Evolutionary conservation across 352 stramenopile genomes (phyloP), one percentile per base, ranked within the genome.

Genomic region (Phytophthora ramorum): DNA sequence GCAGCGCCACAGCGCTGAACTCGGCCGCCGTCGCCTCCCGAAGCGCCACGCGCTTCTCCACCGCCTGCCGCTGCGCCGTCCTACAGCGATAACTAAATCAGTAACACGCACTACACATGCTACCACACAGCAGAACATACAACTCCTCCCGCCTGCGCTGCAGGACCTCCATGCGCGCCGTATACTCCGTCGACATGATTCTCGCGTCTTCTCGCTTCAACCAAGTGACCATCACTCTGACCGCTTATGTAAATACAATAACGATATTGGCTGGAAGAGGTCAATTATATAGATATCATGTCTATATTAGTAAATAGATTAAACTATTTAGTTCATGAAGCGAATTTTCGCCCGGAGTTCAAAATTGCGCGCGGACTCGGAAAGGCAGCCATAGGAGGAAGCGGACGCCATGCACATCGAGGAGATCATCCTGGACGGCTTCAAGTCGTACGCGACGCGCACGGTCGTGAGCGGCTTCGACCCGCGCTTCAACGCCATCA

Each of bases 401-500:
- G 28, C 40, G 8, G 10, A 4, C 1, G 28, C 24, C 47, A 99
- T 99, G 98, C 92, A 98, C 76, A 98, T 99, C 71, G 94, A 99
- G 77, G 96, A 99, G 87, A 98, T 99, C 71, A 98, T 99, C 61
- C 92, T 99, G 64, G 98, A 99, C 76, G 98, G 98, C 12, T 99
- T 99, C 90, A 99, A 99, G 90, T 99, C 96, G 69, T 99, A 99
- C 83, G 98, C 98, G 59, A 98, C 94, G 72, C 90, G 97, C 63
- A 99, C 98, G 28, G 97, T 99, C 17, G 93, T 99, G 68, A 97
- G 96, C 53, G 97, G 97, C 40, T 99, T 99, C 73, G 98, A 99
- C 76, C 91, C 92, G 41, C 93, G 98, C 66, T 99, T 99, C 81
- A 99, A 99, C 75, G 98, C 98, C 56, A 99, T 99, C 73, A 99